Evolutionary conservation across 306 rosid species (phyloP).

Genomic region (Datisca glomerata): DNA sequence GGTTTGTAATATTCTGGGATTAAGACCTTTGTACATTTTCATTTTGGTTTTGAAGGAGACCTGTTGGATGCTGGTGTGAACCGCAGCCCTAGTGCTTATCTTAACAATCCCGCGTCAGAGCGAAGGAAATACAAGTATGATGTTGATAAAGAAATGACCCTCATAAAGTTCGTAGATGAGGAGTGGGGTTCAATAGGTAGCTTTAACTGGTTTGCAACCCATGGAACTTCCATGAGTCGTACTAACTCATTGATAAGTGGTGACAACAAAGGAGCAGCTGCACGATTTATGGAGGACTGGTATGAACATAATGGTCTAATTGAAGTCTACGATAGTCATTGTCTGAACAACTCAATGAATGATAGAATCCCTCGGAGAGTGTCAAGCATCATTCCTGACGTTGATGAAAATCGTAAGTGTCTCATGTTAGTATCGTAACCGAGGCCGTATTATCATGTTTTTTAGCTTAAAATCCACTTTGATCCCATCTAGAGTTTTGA

Average conservation of each 20-base stretch:
- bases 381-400: conserved; percentile 19
- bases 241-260: conserved; percentile 78
- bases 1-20: too few relatives aligned
- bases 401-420: conserved; percentile 20
- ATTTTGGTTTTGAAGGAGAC: conserved; percentile 82
- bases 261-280: conserved; percentile 97
- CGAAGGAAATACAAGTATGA: conserved; percentile 56
- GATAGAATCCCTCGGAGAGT: conserved; percentile 29
- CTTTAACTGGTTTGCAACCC: conserved; percentile 97
- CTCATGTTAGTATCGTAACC: too few relatives aligned
- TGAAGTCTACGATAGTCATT: too few relatives aligned
- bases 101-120: conserved; percentile 68
- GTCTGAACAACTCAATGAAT: too few relatives aligned
- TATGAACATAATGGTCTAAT: conserved; percentile 33
- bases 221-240: conserved; percentile 96
- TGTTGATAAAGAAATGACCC: conserved; percentile 88
- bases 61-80: conserved; percentile 73
- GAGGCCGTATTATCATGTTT: too few relatives aligned
- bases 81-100: conserved; percentile 95
- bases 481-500: too few relatives aligned
- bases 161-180: conserved; percentile 69
- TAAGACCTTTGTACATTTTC: too few relatives aligned
- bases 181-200: conserved; percentile 86
- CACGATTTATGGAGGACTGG: conserved; percentile 98
- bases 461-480: too few relatives aligned